Base-by-base conservation (phyloP, 2,329 filamentous ascomycete species). In the Trichophyton verrucosum region DNA sequence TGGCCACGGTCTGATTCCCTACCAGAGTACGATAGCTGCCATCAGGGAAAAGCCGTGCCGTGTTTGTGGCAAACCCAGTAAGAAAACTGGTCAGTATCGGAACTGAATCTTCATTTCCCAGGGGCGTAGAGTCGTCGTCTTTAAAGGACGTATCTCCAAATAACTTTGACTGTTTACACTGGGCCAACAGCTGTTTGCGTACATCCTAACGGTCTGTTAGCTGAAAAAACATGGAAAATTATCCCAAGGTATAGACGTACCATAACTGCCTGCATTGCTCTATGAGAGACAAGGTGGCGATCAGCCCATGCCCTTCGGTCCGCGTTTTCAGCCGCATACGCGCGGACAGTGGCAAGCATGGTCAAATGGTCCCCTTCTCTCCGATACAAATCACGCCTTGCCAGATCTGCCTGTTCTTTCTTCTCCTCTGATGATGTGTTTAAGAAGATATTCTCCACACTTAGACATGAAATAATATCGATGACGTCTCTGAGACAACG, bases 401-500 rank as follows among this genome's bases (percentile, higher is more conserved):
- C 81, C 56, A 74, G 73, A 60, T 81, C 78, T 1, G 82, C 82
- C 64, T 80, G 76, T 67, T 85, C 81, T 64, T 82, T 81, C 63
- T 78, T 81, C 65, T 85, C 82, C 65, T 85, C 82, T 0, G 80
- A 82, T 2, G 78, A 78, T 3, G 81, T 75, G 62, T 82, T 81
- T 3, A 85, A 70, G 68, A 85, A 86, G 33, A 86, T 79, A 65
- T 81, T 84, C 67, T 86, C 84, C 0, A 85, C 82, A 63, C 81
- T 84, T n/a, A 86, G 75, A 51, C 80, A 82, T 0, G 84, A 81
- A 57, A 86, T 88, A 60, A 96, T 86, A 68, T 97, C 94, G 64
- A 99, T 92, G 3, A 85, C 86, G 66, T 96, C 90, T 0, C 86
- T 73, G 1, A 96, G 75, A 66, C 91, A 95, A 66, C 88, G 83